Percentiles rank a stretch among this genome's conserved stretches.
Evolutionary conservation across 2,329 filamentous ascomycete species (phyloP).

Genomic region (Xylariaceae sp.): DNA sequence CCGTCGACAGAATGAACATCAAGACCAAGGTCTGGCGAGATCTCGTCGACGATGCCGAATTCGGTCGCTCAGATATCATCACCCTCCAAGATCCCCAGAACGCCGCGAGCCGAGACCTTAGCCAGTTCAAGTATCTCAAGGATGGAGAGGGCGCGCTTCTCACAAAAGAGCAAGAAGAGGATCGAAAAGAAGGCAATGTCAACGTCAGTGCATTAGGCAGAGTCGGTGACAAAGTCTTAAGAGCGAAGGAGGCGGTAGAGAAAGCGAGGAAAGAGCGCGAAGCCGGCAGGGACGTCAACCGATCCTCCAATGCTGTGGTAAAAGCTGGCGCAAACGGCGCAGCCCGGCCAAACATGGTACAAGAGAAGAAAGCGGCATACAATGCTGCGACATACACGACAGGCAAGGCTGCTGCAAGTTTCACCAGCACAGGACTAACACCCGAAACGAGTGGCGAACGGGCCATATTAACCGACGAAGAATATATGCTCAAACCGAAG

Average conservation of each 20-base stretch:
- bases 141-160: slow-evolving; percentile 69
- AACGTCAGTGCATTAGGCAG: slow-evolving; percentile 79
- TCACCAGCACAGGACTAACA: slow-evolving; percentile 91
- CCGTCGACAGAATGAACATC: slow-evolving; percentile 89
- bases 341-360: slow-evolving; percentile 43
- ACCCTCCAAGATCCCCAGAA: slow-evolving; percentile 96
- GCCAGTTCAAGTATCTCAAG: slow-evolving; percentile 82
- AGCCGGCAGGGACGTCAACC: slow-evolving; percentile 55
- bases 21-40: slow-evolving; percentile 96
- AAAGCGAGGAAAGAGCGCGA: slow-evolving; percentile 74
- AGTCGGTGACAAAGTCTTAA: slow-evolving; percentile 75
- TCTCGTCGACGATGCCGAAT: slow-evolving; percentile 80
- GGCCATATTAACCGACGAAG: slow-evolving; percentile 84
- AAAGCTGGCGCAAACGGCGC: slow-evolving; percentile 30
- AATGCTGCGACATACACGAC: slow-evolving; percentile 91
- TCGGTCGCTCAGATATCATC: slow-evolving; percentile 87
- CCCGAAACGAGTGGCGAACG: slow-evolving; percentile 85
- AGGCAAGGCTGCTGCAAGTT: slow-evolving; percentile 84
- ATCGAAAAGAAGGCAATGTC: slow-evolving; percentile 63
- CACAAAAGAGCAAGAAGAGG: slow-evolving; percentile 66
- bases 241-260: slow-evolving; percentile 90
- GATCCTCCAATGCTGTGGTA: slow-evolving; percentile 42
- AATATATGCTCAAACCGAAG: slow-evolving; percentile 91
- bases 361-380: slow-evolving; percentile 61
- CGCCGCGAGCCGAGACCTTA: slow-evolving; percentile 74